A percentile compares a stretch with the other conserved stretches of the same genome.
These are phyloP conservation scores for Phytophthora lateralis DNA, from an alignment of 352 stramenopile species.

Conservation along the genomic window DNA sequence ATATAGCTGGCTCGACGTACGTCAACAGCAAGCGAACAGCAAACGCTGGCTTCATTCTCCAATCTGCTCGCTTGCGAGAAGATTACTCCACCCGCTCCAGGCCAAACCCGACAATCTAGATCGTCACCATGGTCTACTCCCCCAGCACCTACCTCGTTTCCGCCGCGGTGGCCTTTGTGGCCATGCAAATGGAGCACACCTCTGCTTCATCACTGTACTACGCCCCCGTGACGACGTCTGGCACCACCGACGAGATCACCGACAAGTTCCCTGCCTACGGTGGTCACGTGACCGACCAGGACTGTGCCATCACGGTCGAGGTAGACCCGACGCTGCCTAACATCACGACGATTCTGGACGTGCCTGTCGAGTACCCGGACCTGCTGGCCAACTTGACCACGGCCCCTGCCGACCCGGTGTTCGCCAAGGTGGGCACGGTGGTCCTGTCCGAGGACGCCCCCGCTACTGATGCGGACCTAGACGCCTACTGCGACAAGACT, in stretches of 20 bases:
- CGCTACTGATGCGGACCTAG: slow-evolving; percentile 8
- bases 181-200: slow-evolving; percentile 25
- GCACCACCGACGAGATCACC: slow-evolving; percentile 18
- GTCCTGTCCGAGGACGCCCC: slow-evolving; percentile 18
- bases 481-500: slow-evolving; percentile 14
- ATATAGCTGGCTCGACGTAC: neutral
- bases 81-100: slow-evolving; percentile 27
- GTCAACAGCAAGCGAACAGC: neutral
- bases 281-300: slow-evolving; percentile 20
- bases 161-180: slow-evolving; percentile 17
- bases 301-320: slow-evolving; percentile 22
- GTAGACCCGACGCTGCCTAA: slow-evolving; percentile 27
- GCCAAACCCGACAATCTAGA: slow-evolving; percentile 2
- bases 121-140: slow-evolving; percentile 26
- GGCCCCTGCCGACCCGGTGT: slow-evolving; percentile 9
- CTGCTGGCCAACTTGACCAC: slow-evolving; percentile 32
- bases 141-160: slow-evolving; percentile 28
- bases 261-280: slow-evolving; percentile 21
- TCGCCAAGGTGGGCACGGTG: slow-evolving; percentile 19
- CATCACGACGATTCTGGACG: slow-evolving; percentile 28
- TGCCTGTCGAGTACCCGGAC: slow-evolving; percentile 22
- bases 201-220: slow-evolving; percentile 27
- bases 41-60: slow-evolving; percentile 10
- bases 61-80: slow-evolving; percentile 32
- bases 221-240: slow-evolving; percentile 10